A percentile compares a stretch with the other conserved stretches of the same genome.
These are phyloP conservation scores for Heritiera littoralis DNA, from an alignment of 345 rosid species.

Conservation along the genomic window DNA sequence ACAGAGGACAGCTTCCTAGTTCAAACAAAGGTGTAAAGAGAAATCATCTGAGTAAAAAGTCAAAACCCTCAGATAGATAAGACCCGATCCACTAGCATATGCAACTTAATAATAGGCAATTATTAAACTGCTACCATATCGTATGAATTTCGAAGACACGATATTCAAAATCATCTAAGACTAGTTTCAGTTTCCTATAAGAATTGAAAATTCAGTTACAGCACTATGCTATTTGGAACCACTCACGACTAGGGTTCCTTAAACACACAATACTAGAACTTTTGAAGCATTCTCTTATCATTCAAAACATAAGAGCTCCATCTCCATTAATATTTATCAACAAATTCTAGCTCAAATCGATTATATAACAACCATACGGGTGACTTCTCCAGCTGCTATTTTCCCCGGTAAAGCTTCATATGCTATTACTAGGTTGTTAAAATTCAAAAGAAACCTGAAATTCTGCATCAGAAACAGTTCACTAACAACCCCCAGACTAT, in stretches of 20 bases:
- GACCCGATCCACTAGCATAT: background rate
- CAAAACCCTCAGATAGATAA: background rate
- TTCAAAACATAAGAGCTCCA: background rate
- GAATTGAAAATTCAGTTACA: background rate
- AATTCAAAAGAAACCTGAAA: background rate
- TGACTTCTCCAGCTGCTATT: background rate
- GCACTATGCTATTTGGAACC: background rate
- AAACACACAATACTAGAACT: background rate
- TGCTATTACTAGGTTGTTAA: background rate
- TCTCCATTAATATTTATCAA: background rate
- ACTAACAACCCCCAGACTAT: background rate
- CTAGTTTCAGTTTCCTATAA: background rate
- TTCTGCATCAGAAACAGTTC: background rate
- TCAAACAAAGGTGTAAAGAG: background rate
- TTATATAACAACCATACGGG: background rate
- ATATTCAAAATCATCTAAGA: too few species aligned
- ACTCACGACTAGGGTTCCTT: background rate
- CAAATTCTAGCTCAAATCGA: background rate
- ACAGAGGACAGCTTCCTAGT: background rate
- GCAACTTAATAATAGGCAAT: background rate
- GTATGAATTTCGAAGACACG: background rate
- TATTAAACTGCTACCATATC: background rate
- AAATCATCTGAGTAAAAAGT: background rate
- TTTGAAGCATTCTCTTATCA: background rate
- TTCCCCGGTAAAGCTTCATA: background rate